Evolutionary conservation across 257 asterid species (phyloP).

Genomic region (Nicotiana obtusifolia): DNA sequence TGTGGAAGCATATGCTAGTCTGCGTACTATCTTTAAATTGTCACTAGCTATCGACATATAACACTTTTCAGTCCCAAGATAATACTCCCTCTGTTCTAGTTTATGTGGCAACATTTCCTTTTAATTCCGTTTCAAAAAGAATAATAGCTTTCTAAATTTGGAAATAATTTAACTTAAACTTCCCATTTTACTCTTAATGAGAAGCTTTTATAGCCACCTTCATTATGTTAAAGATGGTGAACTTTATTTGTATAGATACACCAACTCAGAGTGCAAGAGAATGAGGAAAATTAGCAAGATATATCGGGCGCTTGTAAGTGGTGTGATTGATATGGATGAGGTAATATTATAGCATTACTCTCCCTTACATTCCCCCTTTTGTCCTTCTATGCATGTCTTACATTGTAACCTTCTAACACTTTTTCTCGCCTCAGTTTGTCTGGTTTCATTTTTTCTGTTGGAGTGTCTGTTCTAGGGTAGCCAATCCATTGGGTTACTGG

Average conservation of each 20-base stretch:
- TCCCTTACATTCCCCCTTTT: neutral
- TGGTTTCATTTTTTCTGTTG: neutral
- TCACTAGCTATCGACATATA: neutral
- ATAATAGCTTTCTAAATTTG: too few species aligned
- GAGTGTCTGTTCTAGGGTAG: neutral
- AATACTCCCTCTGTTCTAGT: too few species aligned
- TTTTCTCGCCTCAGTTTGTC: neutral
- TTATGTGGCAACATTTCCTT: too few species aligned
- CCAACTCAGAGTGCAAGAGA: conserved; percentile 29
- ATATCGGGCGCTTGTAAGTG: conserved; percentile 82
- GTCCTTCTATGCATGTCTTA: neutral
- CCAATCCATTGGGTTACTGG: neutral
- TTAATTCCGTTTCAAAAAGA: too few species aligned
- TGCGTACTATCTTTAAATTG: too few species aligned
- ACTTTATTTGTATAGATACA: conserved; percentile 29
- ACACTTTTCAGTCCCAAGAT: neutral
- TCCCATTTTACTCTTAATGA: too few species aligned
- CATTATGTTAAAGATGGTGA: neutral
- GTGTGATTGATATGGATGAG: conserved; percentile 61
- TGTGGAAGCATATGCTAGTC: neutral
- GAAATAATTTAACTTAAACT: too few species aligned
- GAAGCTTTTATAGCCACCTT: too few species aligned
- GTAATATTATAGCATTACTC: conserved; percentile 27
- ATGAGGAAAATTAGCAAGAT: conserved; percentile 65
- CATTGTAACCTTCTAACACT: neutral